Evolutionary conservation across 2,329 filamentous ascomycete species (phyloP), one percentile per base, ranked within the genome.

Genomic region (Hymenoscyphus occultus): DNA sequence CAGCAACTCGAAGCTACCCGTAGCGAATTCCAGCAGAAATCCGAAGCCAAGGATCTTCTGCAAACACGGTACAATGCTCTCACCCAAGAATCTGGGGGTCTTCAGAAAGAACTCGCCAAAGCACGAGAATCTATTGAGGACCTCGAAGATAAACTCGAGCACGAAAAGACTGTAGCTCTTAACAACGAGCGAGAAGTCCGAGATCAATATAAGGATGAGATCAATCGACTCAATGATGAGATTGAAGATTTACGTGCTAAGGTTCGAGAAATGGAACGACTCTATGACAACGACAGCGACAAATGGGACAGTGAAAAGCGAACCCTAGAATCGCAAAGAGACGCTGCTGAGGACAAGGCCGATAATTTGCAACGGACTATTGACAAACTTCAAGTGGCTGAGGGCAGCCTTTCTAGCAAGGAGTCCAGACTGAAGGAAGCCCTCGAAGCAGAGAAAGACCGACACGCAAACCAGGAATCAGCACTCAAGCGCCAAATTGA

Each of bases 401-500:
- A 92, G 74, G 86, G 88, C 16, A 86, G 82, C 13, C 78, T 91
- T 39, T 89, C 88, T 22, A 83, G 83, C 67, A 90, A 89, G 74
- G 90, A 92, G 72, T 81, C 81, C 28, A 89, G 83, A 73, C 78
- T 92, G 19, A 86, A 90, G 73, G 83, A 88, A 71, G 86, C 87
- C 3, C 80, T 93, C 13, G 83, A 89, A 68, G 90, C 85, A 72
- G 90, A 93, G 73, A 84, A 84, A 58, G 84, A 91, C 68, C 87
- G 90, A 31, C 88, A 95, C 72, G 83, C 83, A 68, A 86, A 84
- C 63, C 90, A 94, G 71, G 90, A 94, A 74, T 84, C 84, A 12
- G 78, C 88, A 7, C 80, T 96, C 60, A 85, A 81, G 67, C 83
- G 85, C n/a, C 91, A 95, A 74, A 86, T 96, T 61, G 85, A 90